phyloP scores from a whole-genome alignment of 345 rosid species.

The Eutrema japonicum region DNA sequence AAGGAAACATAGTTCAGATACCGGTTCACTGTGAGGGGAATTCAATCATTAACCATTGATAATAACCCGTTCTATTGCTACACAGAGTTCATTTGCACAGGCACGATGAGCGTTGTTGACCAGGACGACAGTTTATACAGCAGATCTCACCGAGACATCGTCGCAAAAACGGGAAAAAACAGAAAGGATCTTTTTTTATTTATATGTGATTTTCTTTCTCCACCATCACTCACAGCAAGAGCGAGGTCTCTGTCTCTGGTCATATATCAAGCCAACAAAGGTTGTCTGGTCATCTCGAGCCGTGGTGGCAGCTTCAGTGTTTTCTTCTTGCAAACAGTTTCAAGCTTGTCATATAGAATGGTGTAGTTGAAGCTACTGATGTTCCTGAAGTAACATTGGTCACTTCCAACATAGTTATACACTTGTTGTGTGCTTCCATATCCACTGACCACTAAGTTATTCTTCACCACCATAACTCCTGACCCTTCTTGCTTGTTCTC shows the following conservation, averaged over 20 bases:
- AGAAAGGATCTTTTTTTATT: neutral
- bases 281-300: constrained; percentile 11
- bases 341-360: constrained; percentile 56
- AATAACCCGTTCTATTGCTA: neutral
- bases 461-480: constrained; percentile 53
- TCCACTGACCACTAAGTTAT: constrained; percentile 56
- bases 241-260: constrained; percentile 12
- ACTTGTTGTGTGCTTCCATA: constrained; percentile 60
- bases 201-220: constrained; percentile 1
- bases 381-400: constrained; percentile 73
- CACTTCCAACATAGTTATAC: constrained; percentile 53
- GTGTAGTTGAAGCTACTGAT: constrained; percentile 72
- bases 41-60: constrained; percentile 2
- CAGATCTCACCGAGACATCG: constrained; percentile 3
- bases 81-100: neutral
- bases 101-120: constrained; percentile 12
- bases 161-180: constrained; percentile 1
- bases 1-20: neutral
- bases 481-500: constrained; percentile 60
- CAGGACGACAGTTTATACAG: neutral
- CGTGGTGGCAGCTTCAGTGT: constrained; percentile 26
- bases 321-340: constrained; percentile 44
- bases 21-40: neutral
- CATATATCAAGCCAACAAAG: constrained; percentile 27
- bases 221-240: constrained; percentile 12